Evolutionary conservation across 805 yeast genomes (phyloP), one percentile per base, ranked within the genome.

Genomic region (Metschnikowia similis): DNA sequence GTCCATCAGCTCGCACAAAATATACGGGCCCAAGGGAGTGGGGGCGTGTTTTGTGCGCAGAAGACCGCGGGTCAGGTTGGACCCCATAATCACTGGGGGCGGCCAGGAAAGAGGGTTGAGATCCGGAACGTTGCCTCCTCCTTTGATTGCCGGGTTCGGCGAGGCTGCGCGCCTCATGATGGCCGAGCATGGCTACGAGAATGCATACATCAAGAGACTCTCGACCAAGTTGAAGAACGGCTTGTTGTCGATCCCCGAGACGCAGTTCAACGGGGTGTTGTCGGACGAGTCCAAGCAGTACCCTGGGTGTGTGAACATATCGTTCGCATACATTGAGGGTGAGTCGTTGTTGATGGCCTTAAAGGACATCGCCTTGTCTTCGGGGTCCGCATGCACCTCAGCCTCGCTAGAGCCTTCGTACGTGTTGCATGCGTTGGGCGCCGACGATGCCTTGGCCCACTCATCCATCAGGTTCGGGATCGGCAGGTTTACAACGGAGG

Each of bases 101-200:
- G 99, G 99, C 47, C 99, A 94, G 74, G 99, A 94, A 74, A 86
- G 99, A 75, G 99, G 99, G 52, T 76, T 94, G 62, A 81, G 99
- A 72, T 87, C 96, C 5, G 99, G 99, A 53, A 94, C 99, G 29
- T 79, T 94, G 65, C 91, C 99, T 4, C 96, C 99, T n/a, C 96
- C 98, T 21, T 77, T 90, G 63, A 88, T 92, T 38, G 85, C 90
- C 34, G 99, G 99, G 0, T 89, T 94, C 66, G 99, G 99, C 54
- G 98, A 94, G 71, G 99, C 99, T 31, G 94, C 97, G 38, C 80
- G 96, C 64, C 69, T 94, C 53, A 85, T 89, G 79, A 68, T 66
- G 48, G 71, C 75, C 59, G 99, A 94, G 65, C 80, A 77, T 78
- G 83, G 72, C 35, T 83, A 81, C 56, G 99, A 94, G 66, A 74